Percentiles rank a stretch among this genome's conserved stretches.
Conservation (phyloP, 2,329 filamentous ascomycete genomes). For the Venturia asperata region DNA sequence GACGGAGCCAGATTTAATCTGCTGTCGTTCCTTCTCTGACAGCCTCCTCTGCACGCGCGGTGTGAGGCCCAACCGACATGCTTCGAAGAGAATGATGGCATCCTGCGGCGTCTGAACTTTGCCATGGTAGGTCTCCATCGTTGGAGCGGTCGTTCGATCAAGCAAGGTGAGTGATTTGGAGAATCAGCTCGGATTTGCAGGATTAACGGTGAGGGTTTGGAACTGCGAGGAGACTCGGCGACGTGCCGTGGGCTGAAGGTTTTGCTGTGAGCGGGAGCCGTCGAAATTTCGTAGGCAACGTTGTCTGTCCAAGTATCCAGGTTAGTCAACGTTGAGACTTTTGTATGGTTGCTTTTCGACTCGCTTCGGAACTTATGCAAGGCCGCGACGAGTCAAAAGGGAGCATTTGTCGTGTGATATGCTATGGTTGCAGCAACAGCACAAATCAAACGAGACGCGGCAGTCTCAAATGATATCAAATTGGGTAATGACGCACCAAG, state of each 20-base stretch:
- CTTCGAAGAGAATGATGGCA: slow-evolving; percentile 97
- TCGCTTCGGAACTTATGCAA: background rate
- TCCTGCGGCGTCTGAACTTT: slow-evolving; percentile 92
- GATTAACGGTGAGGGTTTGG: background rate
- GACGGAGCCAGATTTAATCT: slow-evolving; percentile 91
- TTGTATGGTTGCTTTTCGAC: background rate
- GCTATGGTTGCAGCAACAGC: background rate
- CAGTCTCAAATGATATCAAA: background rate
- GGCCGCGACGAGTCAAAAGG: background rate
- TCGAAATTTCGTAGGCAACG: background rate
- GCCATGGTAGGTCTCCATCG: slow-evolving; percentile 95
- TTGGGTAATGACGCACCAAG: background rate
- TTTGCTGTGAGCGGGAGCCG: background rate
- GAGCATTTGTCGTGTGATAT: background rate
- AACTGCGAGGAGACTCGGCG: background rate
- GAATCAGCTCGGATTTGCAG: background rate
- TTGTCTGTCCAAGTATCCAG: background rate
- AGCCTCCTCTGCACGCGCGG: slow-evolving; percentile 87
- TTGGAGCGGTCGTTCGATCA: background rate
- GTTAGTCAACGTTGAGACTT: background rate
- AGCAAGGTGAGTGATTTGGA: background rate
- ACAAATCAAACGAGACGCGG: background rate
- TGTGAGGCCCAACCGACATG: slow-evolving; percentile 79
- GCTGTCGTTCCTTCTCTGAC: slow-evolving; percentile 94
- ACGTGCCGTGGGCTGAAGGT: background rate